Evolutionary conservation across 768 basidiomycete species (phyloP), one percentile per base, ranked within the genome.

Genomic region (Trametes meyenii): DNA sequence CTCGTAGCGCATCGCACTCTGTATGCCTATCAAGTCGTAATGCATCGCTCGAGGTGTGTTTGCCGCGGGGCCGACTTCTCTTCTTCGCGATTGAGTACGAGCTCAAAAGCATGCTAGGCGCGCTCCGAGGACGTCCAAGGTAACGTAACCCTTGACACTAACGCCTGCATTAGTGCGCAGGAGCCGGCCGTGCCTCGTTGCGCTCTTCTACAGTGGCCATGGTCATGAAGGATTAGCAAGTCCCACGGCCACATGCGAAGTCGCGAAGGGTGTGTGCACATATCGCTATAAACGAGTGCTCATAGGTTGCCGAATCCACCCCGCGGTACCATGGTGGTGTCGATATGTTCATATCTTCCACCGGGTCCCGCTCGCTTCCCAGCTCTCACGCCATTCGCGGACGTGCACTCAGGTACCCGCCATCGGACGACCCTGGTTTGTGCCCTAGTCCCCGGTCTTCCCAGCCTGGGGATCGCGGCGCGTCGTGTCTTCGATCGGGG

Each of bases 281-380:
- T 45, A n/a, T 26, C 16, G 10, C 29, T 44, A 17, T 55, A 29
- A 16, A n/a, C 33, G n/a, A 38, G 26, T 26, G 40, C 56, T 42
- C 48, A 50, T 39, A 40, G n/a, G 11, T 39, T 42, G 16, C 49
- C 23, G 8, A 21, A 14, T 42, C 2, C 35, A 23, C 6, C 38
- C 29, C 49, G 57, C 57, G 44, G 48, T 40, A 33, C 48, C 56
- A 14, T 58, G 38, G 57, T 58, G 57, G 57, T 48, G 57, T 58
- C 44, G 24, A 8, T n/a, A 26, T 19, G 38, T 35, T 58, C 49
- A 50, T 42, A 23, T 29, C 11, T 8, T 11, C 29, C 57, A 17
- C 21, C n/a, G 19, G 29, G 11, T 36, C 35, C 39, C n/a, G 23
- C 26, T 43, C 50, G 40, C 49, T 58, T 58, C 38, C 24, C 17